phyloP scores from a whole-genome alignment of 306 rosid species.

The Biancaea sappan region DNA sequence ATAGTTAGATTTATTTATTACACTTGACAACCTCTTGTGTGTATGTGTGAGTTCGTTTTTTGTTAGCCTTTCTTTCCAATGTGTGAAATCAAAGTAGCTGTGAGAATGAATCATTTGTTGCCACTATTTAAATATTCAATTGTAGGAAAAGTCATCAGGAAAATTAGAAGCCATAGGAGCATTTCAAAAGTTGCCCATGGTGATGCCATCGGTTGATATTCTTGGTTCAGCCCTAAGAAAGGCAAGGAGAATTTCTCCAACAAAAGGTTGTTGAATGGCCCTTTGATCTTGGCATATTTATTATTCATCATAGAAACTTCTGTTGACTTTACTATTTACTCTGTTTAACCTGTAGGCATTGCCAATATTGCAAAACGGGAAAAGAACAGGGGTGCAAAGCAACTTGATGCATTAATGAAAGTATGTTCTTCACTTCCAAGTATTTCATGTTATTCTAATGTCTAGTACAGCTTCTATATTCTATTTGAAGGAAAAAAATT shows the following conservation, averaged over 20 bases:
- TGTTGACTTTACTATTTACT: slow-evolving; percentile 29
- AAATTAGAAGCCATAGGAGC: slow-evolving; percentile 71
- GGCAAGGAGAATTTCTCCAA: slow-evolving; percentile 72
- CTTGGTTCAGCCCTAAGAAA: slow-evolving; percentile 79
- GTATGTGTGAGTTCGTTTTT: background rate
- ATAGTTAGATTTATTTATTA: background rate
- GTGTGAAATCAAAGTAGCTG: background rate
- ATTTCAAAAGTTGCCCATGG: slow-evolving; percentile 94
- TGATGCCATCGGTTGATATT: slow-evolving; percentile 88
- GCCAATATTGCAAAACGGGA: slow-evolving; percentile 89
- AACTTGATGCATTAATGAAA: slow-evolving; percentile 96
- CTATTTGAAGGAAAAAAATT: background rate
- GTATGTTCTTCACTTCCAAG: slow-evolving; percentile 57
- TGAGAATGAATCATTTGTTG: background rate
- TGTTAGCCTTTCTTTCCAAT: background rate
- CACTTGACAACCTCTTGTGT: background rate
- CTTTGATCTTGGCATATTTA: slow-evolving; percentile 14
- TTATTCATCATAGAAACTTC: slow-evolving; percentile 27
- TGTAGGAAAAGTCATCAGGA: slow-evolving; percentile 57
- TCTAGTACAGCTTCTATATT: slow-evolving; percentile 25
- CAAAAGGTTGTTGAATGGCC: slow-evolving; percentile 68
- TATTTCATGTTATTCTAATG: background rate
- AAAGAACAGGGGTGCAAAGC: slow-evolving; percentile 95
- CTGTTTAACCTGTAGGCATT: slow-evolving; percentile 59
- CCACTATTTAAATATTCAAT: slow-evolving; percentile 29